These are phyloP conservation scores for Penicillium sp. DNA, from an alignment of 2,329 filamentous ascomycete genomes.

Conservation along the genomic window DNA sequence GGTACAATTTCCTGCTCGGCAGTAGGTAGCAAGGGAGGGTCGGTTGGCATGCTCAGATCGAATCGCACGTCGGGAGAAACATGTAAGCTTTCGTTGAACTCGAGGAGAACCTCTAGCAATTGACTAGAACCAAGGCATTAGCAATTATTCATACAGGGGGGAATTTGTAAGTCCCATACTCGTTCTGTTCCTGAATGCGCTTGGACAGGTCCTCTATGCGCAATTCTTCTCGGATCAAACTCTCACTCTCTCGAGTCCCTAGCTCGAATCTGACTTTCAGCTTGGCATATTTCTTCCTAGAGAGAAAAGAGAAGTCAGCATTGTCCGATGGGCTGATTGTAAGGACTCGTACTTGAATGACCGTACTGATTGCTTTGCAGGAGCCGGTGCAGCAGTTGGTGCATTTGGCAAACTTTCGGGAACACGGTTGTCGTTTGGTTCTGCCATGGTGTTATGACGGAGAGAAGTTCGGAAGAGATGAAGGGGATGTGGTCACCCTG, in stretches of 20 bases:
- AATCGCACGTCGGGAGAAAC: slow-evolving; percentile 73
- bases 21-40: slow-evolving; percentile 50
- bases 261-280: slow-evolving; percentile 79
- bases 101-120: slow-evolving; percentile 81
- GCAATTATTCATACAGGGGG: not conserved
- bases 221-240: slow-evolving; percentile 73
- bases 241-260: slow-evolving; percentile 69
- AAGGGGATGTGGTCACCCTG: slow-evolving; percentile 17
- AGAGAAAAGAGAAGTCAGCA: slow-evolving; percentile 15
- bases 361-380: slow-evolving; percentile 59
- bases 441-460: slow-evolving; percentile 32
- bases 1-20: slow-evolving; percentile 42
- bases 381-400: slow-evolving; percentile 27
- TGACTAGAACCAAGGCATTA: slow-evolving; percentile 58
- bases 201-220: slow-evolving; percentile 77
- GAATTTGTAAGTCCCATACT: slow-evolving; percentile 59
- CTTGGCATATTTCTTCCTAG: slow-evolving; percentile 83
- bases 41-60: slow-evolving; percentile 57
- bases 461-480: slow-evolving; percentile 7
- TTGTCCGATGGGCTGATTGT: not conserved
- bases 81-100: slow-evolving; percentile 81
- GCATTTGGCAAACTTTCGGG: slow-evolving; percentile 37
- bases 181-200: slow-evolving; percentile 84
- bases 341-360: slow-evolving; percentile 60
- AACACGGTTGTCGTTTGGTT: slow-evolving; percentile 29